phyloP scores from a whole-genome alignment of 2,329 filamentous ascomycete species.

The Cladosporium oxysporum region DNA sequence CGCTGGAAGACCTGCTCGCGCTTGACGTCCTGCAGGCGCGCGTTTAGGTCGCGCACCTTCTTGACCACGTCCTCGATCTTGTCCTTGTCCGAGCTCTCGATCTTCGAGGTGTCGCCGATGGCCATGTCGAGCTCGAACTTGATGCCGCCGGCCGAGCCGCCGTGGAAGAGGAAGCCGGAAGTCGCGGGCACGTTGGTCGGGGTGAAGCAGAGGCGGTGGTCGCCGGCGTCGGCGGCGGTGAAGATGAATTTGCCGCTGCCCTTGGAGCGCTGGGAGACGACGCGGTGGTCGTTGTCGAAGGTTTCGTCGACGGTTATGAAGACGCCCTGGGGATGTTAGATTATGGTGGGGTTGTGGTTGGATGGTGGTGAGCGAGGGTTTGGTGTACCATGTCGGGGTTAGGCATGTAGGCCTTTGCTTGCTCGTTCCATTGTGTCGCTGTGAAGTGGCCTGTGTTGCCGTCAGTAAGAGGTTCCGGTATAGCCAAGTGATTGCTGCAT shows the following conservation, averaged over 20 bases:
- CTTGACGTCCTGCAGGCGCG: constrained; percentile 80
- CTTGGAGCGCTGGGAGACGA: constrained; percentile 81
- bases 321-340: constrained; percentile 56
- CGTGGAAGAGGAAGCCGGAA: constrained; percentile 69
- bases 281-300: constrained; percentile 97
- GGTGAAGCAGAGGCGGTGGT: constrained; percentile 94
- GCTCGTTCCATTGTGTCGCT: constrained; percentile 79
- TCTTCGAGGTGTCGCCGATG: constrained; percentile 90
- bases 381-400: constrained; percentile 59
- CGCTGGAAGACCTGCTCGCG: constrained; percentile 96
- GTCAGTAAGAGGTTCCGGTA: not conserved
- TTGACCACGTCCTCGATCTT: constrained; percentile 89
- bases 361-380: not conserved
- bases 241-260: constrained; percentile 88
- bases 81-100: constrained; percentile 89
- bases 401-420: constrained; percentile 66
- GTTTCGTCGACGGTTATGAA: constrained; percentile 94
- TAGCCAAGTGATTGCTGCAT: constrained; percentile 35
- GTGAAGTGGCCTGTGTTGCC: constrained; percentile 69
- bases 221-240: constrained; percentile 88
- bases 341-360: constrained; percentile 15
- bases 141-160: constrained; percentile 71
- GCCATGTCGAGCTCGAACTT: constrained; percentile 85
- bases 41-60: constrained; percentile 87
- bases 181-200: constrained; percentile 72